Base-by-base conservation (phyloP, 2,329 filamentous ascomycete genomes). In the Aciculosporium take region DNA sequence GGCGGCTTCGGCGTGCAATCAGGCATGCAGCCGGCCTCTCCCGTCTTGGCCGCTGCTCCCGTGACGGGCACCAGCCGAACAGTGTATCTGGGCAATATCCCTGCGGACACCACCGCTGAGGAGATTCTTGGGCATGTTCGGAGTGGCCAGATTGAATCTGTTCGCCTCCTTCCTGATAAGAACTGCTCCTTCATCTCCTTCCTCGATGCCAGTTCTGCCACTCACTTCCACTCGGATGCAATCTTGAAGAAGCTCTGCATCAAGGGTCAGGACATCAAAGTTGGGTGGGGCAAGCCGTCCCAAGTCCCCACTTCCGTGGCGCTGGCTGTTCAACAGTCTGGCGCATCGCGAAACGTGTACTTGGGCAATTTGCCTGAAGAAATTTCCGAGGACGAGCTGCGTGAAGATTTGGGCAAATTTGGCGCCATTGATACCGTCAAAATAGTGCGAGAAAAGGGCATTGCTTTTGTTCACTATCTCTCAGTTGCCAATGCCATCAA, bases 101-200 rank as follows among this genome's bases (percentile, higher is more conserved):
- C 91, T n/a, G 84, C 88, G 21, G 91, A 98, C 66, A 98, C 91
- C 7, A 81, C 84, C 38, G 89, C 91, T 7, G 91, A 98, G 66
- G 91, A 98, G 66, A 94, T 98, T 49, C 69, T 98, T 42, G 83
- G 88, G 49, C 91, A 98, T 56, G 91, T 98, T 45, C 79, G 91
- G 49, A 96, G 91, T 62, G 91, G 91, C 20, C 91, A 96, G 60
- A 96, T 98, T 55, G 91, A 98, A 68, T 96, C 91, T n/a, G 91
- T 98, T 40, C 83, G 91, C 53, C 74, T 98, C 49, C 72, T 98
- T 42, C 86, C 89, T 20, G 91, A 98, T 66, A 98, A 96, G 84
- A 98, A 96, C 72, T 98, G 91, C 58, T 91, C 91, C 44, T 98
- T 98, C 71, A 96, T 98, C 59, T 98, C 91, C 7, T 98, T 98